phyloP scores from a whole-genome alignment of 2,329 filamentous ascomycete species.

The Penicillium expansum region DNA sequence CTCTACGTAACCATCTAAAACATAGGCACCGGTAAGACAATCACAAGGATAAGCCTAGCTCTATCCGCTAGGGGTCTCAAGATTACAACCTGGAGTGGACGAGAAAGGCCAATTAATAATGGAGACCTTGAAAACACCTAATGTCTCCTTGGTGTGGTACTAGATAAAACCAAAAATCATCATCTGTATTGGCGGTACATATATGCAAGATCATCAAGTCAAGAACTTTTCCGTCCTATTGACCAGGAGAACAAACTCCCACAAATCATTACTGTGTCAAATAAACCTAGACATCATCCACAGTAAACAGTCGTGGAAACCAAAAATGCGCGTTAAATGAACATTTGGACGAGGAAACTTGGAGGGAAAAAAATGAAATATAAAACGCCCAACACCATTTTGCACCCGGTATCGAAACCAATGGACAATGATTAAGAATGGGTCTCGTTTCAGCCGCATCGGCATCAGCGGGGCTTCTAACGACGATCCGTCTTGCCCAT shows the following conservation, averaged over 20 bases:
- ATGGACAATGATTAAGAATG: constrained; percentile 31
- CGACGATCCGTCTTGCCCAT: constrained; percentile 74
- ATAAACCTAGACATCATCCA: constrained; percentile 13
- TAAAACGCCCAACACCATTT: constrained; percentile 30
- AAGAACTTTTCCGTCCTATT: constrained; percentile 28
- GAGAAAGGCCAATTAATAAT: not conserved
- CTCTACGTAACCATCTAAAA: not conserved
- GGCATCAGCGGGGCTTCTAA: constrained; percentile 26
- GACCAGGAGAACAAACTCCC: constrained; percentile 18
- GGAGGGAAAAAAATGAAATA: constrained; percentile 7
- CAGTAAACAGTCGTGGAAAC: constrained; percentile 13
- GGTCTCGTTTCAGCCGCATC: constrained; percentile 28
- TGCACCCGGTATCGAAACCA: constrained; percentile 31
- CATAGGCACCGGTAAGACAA: not conserved
- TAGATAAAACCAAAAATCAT: constrained; percentile 5
- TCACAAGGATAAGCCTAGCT: not conserved
- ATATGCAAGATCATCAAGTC: constrained; percentile 27
- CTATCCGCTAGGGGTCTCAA: not conserved
- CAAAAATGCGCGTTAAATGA: constrained; percentile 18
- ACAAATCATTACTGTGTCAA: constrained; percentile 19
- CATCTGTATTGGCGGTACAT: constrained; percentile 26
- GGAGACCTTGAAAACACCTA: not conserved
- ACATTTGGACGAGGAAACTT: constrained; percentile 14
- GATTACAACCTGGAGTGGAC: not conserved
- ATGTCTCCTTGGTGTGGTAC: not conserved